These are phyloP conservation scores for Claviceps sp. DNA, from an alignment of 2,329 filamentous ascomycete genomes.

Conservation along the genomic window DNA sequence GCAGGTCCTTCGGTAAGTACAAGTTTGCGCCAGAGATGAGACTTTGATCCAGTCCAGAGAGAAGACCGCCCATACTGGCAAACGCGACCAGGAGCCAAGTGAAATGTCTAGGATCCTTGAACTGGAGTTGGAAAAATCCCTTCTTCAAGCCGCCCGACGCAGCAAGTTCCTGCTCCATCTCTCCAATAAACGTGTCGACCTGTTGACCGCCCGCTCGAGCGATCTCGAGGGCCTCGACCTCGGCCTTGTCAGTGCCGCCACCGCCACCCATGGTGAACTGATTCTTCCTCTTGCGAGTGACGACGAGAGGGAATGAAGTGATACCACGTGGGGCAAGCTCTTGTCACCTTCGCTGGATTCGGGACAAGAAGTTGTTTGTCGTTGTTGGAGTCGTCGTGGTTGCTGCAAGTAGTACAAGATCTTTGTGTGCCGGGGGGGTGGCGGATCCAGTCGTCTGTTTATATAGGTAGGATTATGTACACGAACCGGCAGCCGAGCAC, in stretches of 20 bases:
- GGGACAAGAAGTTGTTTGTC: no score
- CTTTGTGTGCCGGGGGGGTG: background rate
- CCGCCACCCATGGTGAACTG: constrained; percentile 1
- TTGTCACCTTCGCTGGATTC: background rate
- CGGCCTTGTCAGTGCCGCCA: constrained; percentile 14
- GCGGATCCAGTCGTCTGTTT: background rate
- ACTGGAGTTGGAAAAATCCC: constrained; percentile 39
- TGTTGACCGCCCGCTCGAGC: constrained; percentile 21
- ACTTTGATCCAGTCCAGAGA: constrained; percentile 60
- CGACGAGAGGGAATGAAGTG: background rate
- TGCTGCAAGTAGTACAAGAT: background rate
- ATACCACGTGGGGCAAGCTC: background rate
- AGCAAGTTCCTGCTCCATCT: constrained; percentile 28
- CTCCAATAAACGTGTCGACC: constrained; percentile 25
- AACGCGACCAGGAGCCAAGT: constrained; percentile 57
- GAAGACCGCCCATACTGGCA: constrained; percentile 61
- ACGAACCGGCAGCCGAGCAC: no score
- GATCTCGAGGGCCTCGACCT: constrained; percentile 23
- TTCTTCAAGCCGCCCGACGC: constrained; percentile 18
- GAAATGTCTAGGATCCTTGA: constrained; percentile 49
- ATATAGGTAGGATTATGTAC: background rate
- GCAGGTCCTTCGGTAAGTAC: constrained; percentile 46
- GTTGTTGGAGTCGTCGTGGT: background rate
- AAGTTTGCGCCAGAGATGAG: constrained; percentile 60
- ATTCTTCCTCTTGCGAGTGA: background rate